Evolutionary conservation across 2,329 filamentous ascomycete species (phyloP).

Genomic region (Phyllosticta citribraziliensis): DNA sequence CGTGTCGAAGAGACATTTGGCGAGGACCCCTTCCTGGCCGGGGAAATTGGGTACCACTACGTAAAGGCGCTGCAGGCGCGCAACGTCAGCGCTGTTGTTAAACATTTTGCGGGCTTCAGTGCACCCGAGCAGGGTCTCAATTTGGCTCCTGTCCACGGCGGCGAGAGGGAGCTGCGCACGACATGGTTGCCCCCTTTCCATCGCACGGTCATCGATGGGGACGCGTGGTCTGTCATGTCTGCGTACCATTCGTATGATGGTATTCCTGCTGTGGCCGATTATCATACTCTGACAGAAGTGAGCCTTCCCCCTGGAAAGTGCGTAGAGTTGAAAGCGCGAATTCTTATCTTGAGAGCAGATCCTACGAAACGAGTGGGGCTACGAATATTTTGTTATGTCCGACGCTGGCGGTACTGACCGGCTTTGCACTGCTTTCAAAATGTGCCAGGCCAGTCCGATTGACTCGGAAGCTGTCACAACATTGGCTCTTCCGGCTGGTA

Average conservation of each 20-base stretch:
- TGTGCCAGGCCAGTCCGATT: conserved; percentile 51
- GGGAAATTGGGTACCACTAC: conserved; percentile 55
- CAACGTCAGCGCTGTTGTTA: conserved; percentile 62
- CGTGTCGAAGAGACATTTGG: conserved; percentile 65
- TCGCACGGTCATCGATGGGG: conserved; percentile 59
- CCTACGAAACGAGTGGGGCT: conserved; percentile 62
- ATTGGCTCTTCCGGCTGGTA: conserved; percentile 56
- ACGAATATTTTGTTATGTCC: conserved; percentile 56
- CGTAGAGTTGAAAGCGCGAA: conserved; percentile 18
- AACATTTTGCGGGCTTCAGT: conserved; percentile 64
- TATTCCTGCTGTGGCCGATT: conserved; percentile 55
- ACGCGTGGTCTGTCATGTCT: conserved; percentile 61
- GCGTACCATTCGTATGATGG: conserved; percentile 69
- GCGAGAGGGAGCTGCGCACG: conserved; percentile 45
- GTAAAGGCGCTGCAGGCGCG: conserved; percentile 53
- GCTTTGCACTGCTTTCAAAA: conserved; percentile 52
- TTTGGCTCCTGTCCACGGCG: conserved; percentile 49
- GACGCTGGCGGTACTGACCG: conserved; percentile 65
- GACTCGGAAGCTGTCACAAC: conserved; percentile 57
- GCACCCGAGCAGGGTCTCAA: conserved; percentile 64
- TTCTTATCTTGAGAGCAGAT: conserved; percentile 31
- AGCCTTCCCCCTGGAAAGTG: not conserved
- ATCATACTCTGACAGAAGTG: conserved; percentile 48
- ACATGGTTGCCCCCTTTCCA: conserved; percentile 53
- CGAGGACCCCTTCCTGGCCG: conserved; percentile 59